Conservation (phyloP, 2,329 filamentous ascomycete species). For the Aspergillus pseudonomiae region DNA sequence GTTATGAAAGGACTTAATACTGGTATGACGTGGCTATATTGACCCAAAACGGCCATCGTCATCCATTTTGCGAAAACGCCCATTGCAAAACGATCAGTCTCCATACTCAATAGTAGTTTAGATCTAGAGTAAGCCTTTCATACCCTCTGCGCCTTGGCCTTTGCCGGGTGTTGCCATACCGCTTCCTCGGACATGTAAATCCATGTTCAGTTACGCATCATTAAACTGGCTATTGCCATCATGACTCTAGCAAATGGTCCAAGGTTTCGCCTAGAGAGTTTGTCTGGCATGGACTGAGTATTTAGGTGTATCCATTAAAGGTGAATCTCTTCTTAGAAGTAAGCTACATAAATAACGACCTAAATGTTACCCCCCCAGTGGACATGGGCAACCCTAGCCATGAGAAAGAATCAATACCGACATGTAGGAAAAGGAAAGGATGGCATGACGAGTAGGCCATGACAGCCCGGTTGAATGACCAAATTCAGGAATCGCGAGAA, state of each 20-base stretch:
- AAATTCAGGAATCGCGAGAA: too few species aligned
- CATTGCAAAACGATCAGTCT: too few species aligned
- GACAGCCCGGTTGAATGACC: too few species aligned
- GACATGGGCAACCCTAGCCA: background rate
- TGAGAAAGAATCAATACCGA: background rate
- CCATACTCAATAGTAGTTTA: too few species aligned
- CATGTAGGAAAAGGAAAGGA: background rate
- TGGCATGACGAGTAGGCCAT: too few species aligned
- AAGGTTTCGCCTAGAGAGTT: background rate
- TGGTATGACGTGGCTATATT: background rate
- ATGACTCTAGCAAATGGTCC: background rate
- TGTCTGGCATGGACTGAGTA: background rate
- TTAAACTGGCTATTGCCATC: background rate
- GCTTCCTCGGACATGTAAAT: background rate
- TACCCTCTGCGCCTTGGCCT: background rate
- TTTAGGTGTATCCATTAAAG: background rate
- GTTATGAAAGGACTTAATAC: background rate
- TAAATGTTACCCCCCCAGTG: background rate
- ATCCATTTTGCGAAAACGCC: too few species aligned
- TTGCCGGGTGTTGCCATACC: background rate
- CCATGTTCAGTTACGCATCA: background rate
- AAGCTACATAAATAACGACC: background rate
- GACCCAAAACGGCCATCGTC: too few species aligned
- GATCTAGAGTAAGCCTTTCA: too few species aligned
- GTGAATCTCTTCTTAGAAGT: background rate